These are phyloP conservation scores for Nakazawaea ishiwadae DNA, from an alignment of 805 yeast species.

Conservation along the genomic window DNA sequence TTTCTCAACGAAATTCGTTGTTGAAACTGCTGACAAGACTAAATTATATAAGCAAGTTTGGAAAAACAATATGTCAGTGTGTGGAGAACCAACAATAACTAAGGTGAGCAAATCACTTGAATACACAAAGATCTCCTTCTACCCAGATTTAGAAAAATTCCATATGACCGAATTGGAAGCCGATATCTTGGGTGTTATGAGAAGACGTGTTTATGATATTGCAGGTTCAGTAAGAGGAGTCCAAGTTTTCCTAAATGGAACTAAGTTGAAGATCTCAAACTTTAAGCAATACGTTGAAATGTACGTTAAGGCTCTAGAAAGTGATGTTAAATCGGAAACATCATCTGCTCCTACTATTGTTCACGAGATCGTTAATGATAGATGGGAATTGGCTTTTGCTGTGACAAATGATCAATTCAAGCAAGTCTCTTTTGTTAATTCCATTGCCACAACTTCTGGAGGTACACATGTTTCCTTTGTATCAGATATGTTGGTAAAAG, in stretches of 20 bases:
- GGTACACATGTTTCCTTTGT: constrained; percentile 92
- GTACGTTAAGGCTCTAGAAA: constrained; percentile 74
- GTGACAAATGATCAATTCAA: constrained; percentile 83
- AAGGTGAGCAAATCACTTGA: constrained; percentile 57
- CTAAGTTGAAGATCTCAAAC: constrained; percentile 58
- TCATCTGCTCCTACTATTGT: constrained; percentile 56
- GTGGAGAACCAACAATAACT: constrained; percentile 71
- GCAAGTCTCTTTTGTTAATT: constrained; percentile 95
- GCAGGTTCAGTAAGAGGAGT: constrained; percentile 91
- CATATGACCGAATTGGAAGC: constrained; percentile 81
- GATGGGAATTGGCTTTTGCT: constrained; percentile 97
- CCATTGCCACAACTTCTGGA: constrained; percentile 95
- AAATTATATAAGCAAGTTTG: constrained; percentile 76
- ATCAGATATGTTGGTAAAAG: constrained; percentile 77
- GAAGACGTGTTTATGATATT: constrained; percentile 91
- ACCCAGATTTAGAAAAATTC: constrained; percentile 82
- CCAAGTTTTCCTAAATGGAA: constrained; percentile 72
- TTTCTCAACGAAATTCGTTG: constrained; percentile 78
- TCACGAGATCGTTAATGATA: constrained; percentile 73
- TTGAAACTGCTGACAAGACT: constrained; percentile 83
- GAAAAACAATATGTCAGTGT: constrained; percentile 79
- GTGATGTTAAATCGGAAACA: constrained; percentile 34
- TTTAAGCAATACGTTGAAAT: constrained; percentile 88
- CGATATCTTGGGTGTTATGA: constrained; percentile 77
- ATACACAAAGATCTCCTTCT: constrained; percentile 81